Percentiles rank a stretch among this genome's conserved stretches.
These are phyloP conservation scores for Warburgia ugandensis DNA, from an alignment of 164 flowering plant species.

Conservation along the genomic window DNA sequence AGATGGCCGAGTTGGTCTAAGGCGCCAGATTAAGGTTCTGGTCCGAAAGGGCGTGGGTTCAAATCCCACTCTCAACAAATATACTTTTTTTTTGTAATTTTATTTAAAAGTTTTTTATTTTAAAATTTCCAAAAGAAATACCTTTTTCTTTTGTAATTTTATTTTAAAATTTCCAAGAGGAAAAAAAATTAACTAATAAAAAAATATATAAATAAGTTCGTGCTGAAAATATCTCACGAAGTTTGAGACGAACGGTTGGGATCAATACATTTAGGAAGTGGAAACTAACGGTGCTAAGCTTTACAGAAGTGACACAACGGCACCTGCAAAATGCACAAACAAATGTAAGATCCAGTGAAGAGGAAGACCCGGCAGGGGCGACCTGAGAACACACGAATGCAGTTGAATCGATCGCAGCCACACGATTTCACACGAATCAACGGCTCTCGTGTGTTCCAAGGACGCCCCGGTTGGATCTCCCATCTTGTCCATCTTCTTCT, in stretches of 20 bases:
- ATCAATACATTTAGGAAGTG: no score
- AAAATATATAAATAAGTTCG: no score
- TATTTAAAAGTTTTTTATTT: no score
- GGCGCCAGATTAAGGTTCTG: constrained; percentile 98
- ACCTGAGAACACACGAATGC: constrained; percentile 5
- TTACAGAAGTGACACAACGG: background rate
- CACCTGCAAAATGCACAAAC: background rate
- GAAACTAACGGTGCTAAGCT: no score
- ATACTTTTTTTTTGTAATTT: no score
- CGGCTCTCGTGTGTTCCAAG: background rate
- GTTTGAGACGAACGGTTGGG: no score
- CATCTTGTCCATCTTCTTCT: background rate
- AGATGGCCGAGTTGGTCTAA: constrained; percentile 96
- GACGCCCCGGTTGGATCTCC: background rate
- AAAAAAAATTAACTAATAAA: no score
- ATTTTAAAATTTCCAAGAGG: no score
- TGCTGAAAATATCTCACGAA: no score
- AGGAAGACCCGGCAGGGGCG: constrained; percentile 4
- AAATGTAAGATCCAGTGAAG: background rate
- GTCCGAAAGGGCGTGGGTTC: constrained; percentile 99
- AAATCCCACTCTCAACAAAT: constrained; percentile 95
- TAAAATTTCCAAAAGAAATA: no score
- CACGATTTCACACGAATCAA: background rate
- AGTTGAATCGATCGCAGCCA: background rate
- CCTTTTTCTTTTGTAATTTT: no score